phyloP scores from a whole-genome alignment of 2,329 filamentous ascomycete species.

The Incumbomyces delicatus region DNA sequence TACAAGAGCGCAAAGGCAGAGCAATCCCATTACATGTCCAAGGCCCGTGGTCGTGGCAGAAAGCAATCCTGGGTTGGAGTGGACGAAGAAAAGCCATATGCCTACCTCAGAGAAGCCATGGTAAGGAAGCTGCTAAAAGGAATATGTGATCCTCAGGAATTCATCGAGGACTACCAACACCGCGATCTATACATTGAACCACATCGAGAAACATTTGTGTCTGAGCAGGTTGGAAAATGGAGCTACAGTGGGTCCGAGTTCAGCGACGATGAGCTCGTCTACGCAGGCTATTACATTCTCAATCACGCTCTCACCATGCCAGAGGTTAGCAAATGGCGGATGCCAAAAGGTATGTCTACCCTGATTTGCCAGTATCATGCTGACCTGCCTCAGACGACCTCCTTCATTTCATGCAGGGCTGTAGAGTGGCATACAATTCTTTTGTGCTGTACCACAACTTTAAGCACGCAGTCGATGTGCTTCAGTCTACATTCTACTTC shows the following conservation, averaged over 20 bases:
- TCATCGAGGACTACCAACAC: constrained; percentile 51
- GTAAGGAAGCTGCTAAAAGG: constrained; percentile 82
- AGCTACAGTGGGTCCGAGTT: constrained; percentile 83
- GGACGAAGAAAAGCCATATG: constrained; percentile 73
- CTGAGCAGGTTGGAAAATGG: constrained; percentile 66
- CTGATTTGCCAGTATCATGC: not conserved
- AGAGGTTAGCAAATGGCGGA: constrained; percentile 69
- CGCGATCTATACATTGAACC: constrained; percentile 58
- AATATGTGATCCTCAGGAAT: constrained; percentile 64
- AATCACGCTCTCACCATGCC: constrained; percentile 76
- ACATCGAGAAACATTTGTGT: constrained; percentile 57
- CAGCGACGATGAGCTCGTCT: constrained; percentile 78
- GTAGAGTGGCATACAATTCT: constrained; percentile 86
- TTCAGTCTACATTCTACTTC: constrained; percentile 88
- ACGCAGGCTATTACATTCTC: constrained; percentile 79
- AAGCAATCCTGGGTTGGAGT: constrained; percentile 90
- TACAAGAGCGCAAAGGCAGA: constrained; percentile 67
- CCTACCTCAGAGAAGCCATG: constrained; percentile 86
- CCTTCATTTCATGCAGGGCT: constrained; percentile 75
- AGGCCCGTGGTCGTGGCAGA: constrained; percentile 55
- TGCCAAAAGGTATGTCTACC: constrained; percentile 56
- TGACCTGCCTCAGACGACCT: constrained; percentile 57
- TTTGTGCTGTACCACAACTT: constrained; percentile 99
- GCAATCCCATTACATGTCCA: constrained; percentile 31
- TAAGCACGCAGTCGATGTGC: constrained; percentile 88